Conservation (phyloP, 2,329 filamentous ascomycete species). For the Lachnellula hyalina region DNA sequence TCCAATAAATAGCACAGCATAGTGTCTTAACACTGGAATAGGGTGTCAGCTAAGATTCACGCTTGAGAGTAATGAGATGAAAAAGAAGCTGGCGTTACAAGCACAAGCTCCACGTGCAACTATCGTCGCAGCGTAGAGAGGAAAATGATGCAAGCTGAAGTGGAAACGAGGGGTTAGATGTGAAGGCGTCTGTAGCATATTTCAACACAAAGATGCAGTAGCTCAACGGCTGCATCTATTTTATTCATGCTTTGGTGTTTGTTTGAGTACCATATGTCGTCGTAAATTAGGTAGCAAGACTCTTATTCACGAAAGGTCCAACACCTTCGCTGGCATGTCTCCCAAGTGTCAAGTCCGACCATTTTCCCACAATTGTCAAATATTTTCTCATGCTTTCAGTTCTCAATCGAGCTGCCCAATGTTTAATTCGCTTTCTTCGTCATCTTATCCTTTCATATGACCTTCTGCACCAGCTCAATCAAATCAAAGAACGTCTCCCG, state of each 20-base stretch:
- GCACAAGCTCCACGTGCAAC: slow-evolving; percentile 25
- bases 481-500: slow-evolving; percentile 60
- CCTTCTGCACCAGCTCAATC: slow-evolving; percentile 55
- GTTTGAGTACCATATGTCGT: neutral
- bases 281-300: too few relatives aligned
- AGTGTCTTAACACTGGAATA: slow-evolving; percentile 7
- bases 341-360: too few relatives aligned
- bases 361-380: neutral
- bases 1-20: neutral
- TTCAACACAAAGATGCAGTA: neutral
- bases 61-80: slow-evolving; percentile 23
- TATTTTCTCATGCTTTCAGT: neutral
- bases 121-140: slow-evolving; percentile 20
- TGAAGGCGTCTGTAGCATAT: neutral
- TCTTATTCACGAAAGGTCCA: too few relatives aligned
- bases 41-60: slow-evolving; percentile 31
- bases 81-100: slow-evolving; percentile 16
- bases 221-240: neutral
- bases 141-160: too few relatives aligned
- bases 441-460: slow-evolving; percentile 29
- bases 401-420: neutral
- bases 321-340: too few relatives aligned
- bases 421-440: too few relatives aligned
- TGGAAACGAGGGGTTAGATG: too few relatives aligned
- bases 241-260: neutral